phyloP scores from a whole-genome alignment of 108 stramenopile species.

The Conticribra guillardii region DNA sequence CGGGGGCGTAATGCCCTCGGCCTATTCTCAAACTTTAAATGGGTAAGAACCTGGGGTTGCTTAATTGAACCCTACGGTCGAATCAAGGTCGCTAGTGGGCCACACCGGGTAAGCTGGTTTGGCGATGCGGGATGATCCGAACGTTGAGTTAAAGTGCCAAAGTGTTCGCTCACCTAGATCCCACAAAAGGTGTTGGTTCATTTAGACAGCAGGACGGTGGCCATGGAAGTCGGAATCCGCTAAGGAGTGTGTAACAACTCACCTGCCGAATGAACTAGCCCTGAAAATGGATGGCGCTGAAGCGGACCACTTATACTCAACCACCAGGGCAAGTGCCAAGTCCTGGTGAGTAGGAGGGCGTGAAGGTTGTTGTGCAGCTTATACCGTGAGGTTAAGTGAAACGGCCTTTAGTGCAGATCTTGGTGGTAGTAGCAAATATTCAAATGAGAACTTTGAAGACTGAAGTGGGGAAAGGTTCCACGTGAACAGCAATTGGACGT shows the following conservation, averaged over 20 bases:
- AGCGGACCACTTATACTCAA: constrained; percentile 91
- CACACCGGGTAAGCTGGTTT: constrained; percentile 96
- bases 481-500: constrained; percentile 92
- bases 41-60: constrained; percentile 93
- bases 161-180: constrained; percentile 96
- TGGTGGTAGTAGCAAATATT: constrained; percentile 98
- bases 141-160: constrained; percentile 96
- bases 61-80: constrained; percentile 92
- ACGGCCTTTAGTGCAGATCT: constrained; percentile 95
- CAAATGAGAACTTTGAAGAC: constrained; percentile 92
- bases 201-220: constrained; percentile 98
- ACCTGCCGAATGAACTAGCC: constrained; percentile 92
- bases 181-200: constrained; percentile 99
- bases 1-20: constrained; percentile 88
- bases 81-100: constrained; percentile 96
- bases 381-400: constrained; percentile 92
- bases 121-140: constrained; percentile 98
- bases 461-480: constrained; percentile 91
- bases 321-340: constrained; percentile 74
- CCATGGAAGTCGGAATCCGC: constrained; percentile 97
- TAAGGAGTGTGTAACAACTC: constrained; percentile 91
- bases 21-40: constrained; percentile 99
- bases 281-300: constrained; percentile 98
- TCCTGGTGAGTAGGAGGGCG: constrained; percentile 92
- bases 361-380: constrained; percentile 89